These are phyloP conservation scores for Sugiyamaella smithiae DNA, from an alignment of 805 yeast species.

Conservation along the genomic window DNA sequence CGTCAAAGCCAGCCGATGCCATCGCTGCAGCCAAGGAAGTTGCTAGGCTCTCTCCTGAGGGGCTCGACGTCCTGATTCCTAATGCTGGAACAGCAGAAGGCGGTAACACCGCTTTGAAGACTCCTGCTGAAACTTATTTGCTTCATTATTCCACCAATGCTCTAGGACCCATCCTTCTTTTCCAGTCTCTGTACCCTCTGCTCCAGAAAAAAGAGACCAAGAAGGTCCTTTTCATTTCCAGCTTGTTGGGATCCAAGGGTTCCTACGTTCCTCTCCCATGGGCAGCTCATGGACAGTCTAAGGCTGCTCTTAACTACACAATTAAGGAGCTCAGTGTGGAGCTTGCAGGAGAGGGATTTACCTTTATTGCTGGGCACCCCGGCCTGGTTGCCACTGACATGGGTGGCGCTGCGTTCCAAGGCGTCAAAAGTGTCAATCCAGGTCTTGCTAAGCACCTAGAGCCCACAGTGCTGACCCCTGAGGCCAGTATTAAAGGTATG, in stretches of 20 bases:
- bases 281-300: slow-evolving; percentile 38
- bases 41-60: slow-evolving; percentile 11
- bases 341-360: slow-evolving; percentile 29
- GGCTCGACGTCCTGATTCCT: slow-evolving; percentile 30
- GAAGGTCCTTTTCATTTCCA: slow-evolving; percentile 32
- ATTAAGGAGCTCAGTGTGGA: slow-evolving; percentile 33
- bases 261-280: slow-evolving; percentile 20
- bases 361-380: slow-evolving; percentile 39
- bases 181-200: slow-evolving; percentile 27
- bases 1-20: not conserved
- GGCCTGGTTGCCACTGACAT: slow-evolving; percentile 40
- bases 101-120: not conserved
- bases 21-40: slow-evolving; percentile 1
- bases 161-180: slow-evolving; percentile 28
- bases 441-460: not conserved
- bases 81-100: slow-evolving; percentile 30
- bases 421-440: not conserved
- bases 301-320: slow-evolving; percentile 39
- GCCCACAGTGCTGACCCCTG: slow-evolving; percentile 22
- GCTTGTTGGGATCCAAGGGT: slow-evolving; percentile 30
- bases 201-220: slow-evolving; percentile 25
- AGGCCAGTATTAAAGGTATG: slow-evolving; percentile 26
- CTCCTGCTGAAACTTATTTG: slow-evolving; percentile 10
- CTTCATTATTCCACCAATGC: slow-evolving; percentile 27
- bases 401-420: slow-evolving; percentile 19